Evolutionary conservation across 257 asterid genomes (phyloP), one percentile per base, ranked within the genome.

Genomic region (Rauvolfia tetraphylla): DNA sequence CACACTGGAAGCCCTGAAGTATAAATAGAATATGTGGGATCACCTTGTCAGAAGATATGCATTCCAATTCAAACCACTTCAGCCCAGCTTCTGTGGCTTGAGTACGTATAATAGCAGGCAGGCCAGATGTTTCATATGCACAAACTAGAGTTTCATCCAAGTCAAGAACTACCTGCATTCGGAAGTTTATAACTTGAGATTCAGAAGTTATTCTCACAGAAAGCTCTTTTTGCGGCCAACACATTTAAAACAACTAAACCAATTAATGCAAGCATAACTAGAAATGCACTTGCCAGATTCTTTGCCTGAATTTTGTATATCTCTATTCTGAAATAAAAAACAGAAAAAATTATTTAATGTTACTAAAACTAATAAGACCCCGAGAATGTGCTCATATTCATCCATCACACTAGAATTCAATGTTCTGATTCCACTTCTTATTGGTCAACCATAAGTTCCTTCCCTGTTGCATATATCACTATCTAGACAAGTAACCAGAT

Each of bases 81-180:
- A 93, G 68, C 78, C 98, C 98, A 81, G 93, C 98, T 72, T 89
- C 97, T 69, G 91, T 88, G 78, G 98, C 98, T 79, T 88, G 96
- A 87, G 83, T 87, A 75, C 96, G 89, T 80, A 90, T 76, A 42
- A 77, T 76, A 68, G 87, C 82, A 61, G 97, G 98, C 81, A 93
- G 83, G 82, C 92, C 89, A 75, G 92, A 89, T 14, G 98, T 87
- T 87, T 93, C 98, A 53, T 87, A 93, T 33, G 98, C 96, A 87
- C 97, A 93, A 22, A 93, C 90, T 73, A 90, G 87, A 76, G 98
- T 93, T 85, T 93, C 98, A 88, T 93, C 98, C 90, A 93, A 86
- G 85, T 93, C 97, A 79, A 93, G 96, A 83, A 93, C 98, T 75
- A 93, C 98, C 98, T 91, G 86, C 79, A 86, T 49, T 73, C 79